Percentiles rank a stretch among this genome's conserved stretches.
These are phyloP conservation scores for Scleroderma bovista DNA, from an alignment of 768 basidiomycete species.

Conservation along the genomic window DNA sequence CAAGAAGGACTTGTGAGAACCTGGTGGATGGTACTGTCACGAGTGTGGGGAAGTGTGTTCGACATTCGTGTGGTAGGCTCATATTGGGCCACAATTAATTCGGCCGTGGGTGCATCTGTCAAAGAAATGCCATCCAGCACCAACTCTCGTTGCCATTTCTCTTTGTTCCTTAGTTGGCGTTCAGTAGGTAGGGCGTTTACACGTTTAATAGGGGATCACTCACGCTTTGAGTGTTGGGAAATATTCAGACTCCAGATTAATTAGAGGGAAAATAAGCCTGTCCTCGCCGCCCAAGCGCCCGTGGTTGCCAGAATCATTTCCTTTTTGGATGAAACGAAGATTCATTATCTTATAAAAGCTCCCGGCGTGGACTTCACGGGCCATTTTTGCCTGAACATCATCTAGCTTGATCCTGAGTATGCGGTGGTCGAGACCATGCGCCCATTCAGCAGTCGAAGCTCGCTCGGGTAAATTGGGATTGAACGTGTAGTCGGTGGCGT, in stretches of 20 bases:
- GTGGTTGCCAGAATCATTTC: slow-evolving; percentile 4
- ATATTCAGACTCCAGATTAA: slow-evolving; percentile 13
- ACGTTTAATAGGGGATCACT: not conserved
- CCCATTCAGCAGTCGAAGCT: slow-evolving; percentile 31
- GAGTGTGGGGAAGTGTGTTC: not conserved
- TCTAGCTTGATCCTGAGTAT: slow-evolving; percentile 48
- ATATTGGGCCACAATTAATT: not conserved
- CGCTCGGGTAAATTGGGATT: slow-evolving; percentile 38
- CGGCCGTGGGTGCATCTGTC: not conserved
- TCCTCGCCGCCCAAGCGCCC: slow-evolving; percentile 27
- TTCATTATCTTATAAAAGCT: slow-evolving; percentile 45
- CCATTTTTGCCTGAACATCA: slow-evolving; percentile 41
- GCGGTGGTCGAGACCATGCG: slow-evolving; percentile 41
- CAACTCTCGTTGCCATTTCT: slow-evolving; percentile 25
- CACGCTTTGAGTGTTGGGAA: slow-evolving; percentile 18
- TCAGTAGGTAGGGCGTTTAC: slow-evolving; percentile 1
- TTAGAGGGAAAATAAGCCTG: slow-evolving; percentile 14
- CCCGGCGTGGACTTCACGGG: slow-evolving; percentile 35
- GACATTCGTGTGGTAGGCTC: slow-evolving; percentile 2
- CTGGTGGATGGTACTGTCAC: slow-evolving; percentile 33
- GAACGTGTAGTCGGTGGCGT: slow-evolving; percentile 62
- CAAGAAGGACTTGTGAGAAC: slow-evolving; percentile 27
- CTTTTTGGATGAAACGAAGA: slow-evolving; percentile 40
- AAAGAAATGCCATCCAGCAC: slow-evolving; percentile 2
- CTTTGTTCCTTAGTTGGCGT: slow-evolving; percentile 26